Evolutionary conservation across 2,329 filamentous ascomycete species (phyloP).

Genomic region (Pseudopyricularia javanii): DNA sequence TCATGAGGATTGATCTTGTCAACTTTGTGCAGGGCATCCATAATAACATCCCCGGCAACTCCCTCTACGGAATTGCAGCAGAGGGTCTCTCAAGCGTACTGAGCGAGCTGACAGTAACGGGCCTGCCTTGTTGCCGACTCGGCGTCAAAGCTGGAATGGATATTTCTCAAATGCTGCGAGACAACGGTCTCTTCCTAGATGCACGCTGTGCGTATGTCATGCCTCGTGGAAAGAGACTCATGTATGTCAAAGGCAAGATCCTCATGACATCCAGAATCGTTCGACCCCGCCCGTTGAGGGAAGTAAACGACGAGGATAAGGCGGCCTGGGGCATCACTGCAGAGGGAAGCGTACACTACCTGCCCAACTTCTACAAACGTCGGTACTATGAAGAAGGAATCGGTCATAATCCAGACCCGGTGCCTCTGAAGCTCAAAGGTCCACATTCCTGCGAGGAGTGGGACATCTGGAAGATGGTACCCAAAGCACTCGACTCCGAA

Average conservation of each 20-base stretch:
- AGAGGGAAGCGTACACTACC: slow-evolving; percentile 2
- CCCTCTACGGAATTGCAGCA: slow-evolving; percentile 38
- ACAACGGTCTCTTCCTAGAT: slow-evolving; percentile 38
- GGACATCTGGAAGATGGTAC: slow-evolving; percentile 40
- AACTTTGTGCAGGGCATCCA: slow-evolving; percentile 37
- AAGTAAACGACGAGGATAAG: slow-evolving; percentile 10
- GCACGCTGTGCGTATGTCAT: slow-evolving; percentile 30
- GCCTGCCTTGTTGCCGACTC: slow-evolving; percentile 34
- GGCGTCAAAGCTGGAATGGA: slow-evolving; percentile 34
- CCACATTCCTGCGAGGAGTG: slow-evolving; percentile 6
- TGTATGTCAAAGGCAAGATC: slow-evolving; percentile 11
- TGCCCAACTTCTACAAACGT: slow-evolving; percentile 13
- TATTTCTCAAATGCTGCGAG: slow-evolving; percentile 37
- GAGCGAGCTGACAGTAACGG: slow-evolving; percentile 39
- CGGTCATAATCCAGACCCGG: slow-evolving; percentile 18
- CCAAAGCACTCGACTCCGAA: slow-evolving; percentile 22
- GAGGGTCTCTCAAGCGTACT: slow-evolving; percentile 40
- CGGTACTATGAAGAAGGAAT: slow-evolving; percentile 16
- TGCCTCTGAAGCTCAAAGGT: slow-evolving; percentile 25
- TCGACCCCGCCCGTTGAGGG: slow-evolving; percentile 21
- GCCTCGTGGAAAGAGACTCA: slow-evolving; percentile 7
- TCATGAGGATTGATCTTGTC: slow-evolving; percentile 39
- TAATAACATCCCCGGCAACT: slow-evolving; percentile 27
- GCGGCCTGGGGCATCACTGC: slow-evolving; percentile 1
- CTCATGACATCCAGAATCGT: slow-evolving; percentile 30